Conservation (phyloP, 2,329 filamentous ascomycete genomes). For the Chalara sp. region DNA sequence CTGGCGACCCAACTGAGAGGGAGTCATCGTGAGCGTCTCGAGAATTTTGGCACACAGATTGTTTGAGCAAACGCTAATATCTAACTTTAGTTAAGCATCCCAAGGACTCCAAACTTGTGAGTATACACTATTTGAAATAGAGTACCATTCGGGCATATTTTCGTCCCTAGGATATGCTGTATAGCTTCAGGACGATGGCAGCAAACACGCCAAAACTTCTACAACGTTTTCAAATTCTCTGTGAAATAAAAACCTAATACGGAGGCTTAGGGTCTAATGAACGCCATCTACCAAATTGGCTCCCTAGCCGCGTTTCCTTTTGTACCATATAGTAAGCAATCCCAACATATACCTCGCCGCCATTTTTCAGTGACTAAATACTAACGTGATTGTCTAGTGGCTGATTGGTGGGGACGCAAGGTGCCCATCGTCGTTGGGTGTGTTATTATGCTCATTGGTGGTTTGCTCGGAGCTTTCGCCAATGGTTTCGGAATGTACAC, state of each 20-base stretch:
- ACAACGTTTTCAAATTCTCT: no score
- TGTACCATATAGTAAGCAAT: conserved; percentile 10
- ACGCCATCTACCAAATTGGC: conserved; percentile 36
- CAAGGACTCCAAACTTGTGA: neutral
- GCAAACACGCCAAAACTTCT: no score
- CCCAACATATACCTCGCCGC: neutral
- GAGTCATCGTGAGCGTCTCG: no score
- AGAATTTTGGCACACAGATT: no score
- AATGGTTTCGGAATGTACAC: conserved; percentile 45
- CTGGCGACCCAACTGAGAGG: no score
- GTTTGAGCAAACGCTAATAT: no score
- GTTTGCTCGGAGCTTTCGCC: conserved; percentile 32
- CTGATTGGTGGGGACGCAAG: conserved; percentile 37
- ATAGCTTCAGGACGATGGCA: no score
- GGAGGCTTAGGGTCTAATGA: conserved; percentile 31
- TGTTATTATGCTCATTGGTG: conserved; percentile 38
- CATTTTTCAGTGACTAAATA: neutral
- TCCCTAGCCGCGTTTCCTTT: conserved; percentile 31
- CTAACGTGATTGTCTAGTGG: conserved; percentile 28
- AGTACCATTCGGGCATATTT: no score
- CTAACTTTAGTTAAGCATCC: neutral
- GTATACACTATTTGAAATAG: no score
- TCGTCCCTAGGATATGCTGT: no score
- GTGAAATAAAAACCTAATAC: no score
- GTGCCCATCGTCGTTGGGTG: conserved; percentile 35